Evolutionary conservation across 2,329 filamentous ascomycete genomes (phyloP), one percentile per base, ranked within the genome.

Genomic region (Fusarium sp.): DNA sequence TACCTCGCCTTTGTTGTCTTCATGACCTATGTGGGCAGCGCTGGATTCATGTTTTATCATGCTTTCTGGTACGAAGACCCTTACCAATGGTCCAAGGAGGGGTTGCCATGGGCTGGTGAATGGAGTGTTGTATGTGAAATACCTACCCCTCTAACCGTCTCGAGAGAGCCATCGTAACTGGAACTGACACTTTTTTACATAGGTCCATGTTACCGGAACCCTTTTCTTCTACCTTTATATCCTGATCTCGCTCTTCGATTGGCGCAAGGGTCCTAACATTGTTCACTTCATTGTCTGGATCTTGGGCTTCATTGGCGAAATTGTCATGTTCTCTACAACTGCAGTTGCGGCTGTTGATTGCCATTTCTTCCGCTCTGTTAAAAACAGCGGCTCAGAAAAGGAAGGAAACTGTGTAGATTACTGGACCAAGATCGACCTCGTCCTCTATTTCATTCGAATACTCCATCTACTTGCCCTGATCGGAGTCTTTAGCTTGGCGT

Each of bases 161-260:
- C n/a, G 14, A 64, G 25, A 53, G 35, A 54, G 53, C 53, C 46
- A 56, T 52, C 57, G 45, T 65, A 62, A 56, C 58, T 63, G 47
- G 50, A 66, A 61, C 74, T 77, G 69, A 77, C 70, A 64, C 54
- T 52, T 55, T 66, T 69, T 69, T 62, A 68, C 18, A 62, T 77
- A 97, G 94, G 92, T 97, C 78, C 97, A 97, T 81, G 86, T 97
- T 71, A 89, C 94, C 62, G 94, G 92, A 60, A 92, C 93, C 47
- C 92, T 94, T 73, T 97, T 97, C 85, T 90, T 96, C 71, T 96
- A 97, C 84, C 88, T 93, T 54, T 91, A 97, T 74, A 88, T 97
- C 73, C 87, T 97, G 73, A 92, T 98, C 77, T 94, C 94, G 35
- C 88, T 98, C 63, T 87, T 97, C 77, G 95, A 98, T 81, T 93